phyloP scores from a whole-genome alignment of 768 basidiomycete species.

The Tephrocybe sp. region DNA sequence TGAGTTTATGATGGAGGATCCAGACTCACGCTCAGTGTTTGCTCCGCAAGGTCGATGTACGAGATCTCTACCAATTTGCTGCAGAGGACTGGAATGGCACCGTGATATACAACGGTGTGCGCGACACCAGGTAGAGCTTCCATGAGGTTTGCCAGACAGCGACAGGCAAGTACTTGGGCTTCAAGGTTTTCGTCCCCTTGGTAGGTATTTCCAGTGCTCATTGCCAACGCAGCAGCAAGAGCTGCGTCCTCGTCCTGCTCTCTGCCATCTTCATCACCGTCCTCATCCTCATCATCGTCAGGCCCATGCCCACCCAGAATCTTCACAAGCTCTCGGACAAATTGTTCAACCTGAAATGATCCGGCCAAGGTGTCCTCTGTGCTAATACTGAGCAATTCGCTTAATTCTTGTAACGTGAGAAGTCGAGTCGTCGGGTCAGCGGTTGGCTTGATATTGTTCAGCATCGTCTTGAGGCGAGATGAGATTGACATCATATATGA shows the following conservation, averaged over 20 bases:
- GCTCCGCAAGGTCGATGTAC: conserved; percentile 97
- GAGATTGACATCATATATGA: conserved; percentile 92
- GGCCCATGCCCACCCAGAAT: conserved; percentile 81
- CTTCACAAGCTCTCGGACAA: conserved; percentile 87
- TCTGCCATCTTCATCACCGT: conserved; percentile 56
- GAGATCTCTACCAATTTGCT: conserved; percentile 96
- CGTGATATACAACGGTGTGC: conserved; percentile 96
- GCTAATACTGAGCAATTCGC: conserved; percentile 92
- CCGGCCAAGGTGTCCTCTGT: conserved; percentile 96
- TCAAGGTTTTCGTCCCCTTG: conserved; percentile 87
- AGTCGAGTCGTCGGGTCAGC: conserved; percentile 86
- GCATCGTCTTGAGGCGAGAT: conserved; percentile 84
- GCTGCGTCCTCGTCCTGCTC: conserved; percentile 83
- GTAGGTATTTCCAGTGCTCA: conserved; percentile 67
- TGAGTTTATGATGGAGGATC: conserved; percentile 11
- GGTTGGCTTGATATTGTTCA: conserved; percentile 82
- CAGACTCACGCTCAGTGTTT: conserved; percentile 88
- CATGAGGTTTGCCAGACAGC: conserved; percentile 97
- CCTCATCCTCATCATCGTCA: conserved; percentile 74
- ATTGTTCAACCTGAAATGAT: conserved; percentile 92
- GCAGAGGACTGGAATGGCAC: conserved; percentile 97
- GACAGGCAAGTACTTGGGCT: conserved; percentile 92
- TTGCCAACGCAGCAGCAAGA: conserved; percentile 81
- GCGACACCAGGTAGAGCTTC: conserved; percentile 97
- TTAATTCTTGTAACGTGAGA: conserved; percentile 88